Conservation (phyloP, 345 rosid species). For the Diplotaxis tenuifolia region DNA sequence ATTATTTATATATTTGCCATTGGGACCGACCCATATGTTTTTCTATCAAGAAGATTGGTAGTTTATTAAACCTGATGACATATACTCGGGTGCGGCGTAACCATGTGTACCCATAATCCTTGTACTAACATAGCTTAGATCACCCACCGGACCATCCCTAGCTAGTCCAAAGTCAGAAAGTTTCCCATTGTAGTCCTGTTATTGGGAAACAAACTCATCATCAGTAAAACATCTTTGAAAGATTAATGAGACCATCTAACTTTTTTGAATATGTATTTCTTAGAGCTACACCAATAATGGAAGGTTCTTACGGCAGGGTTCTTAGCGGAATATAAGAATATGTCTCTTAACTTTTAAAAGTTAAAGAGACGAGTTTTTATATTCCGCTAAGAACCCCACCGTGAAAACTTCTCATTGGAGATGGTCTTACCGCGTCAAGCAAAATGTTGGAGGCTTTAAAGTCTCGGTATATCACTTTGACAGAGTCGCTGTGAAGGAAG, state of each 20-base stretch:
- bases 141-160: conserved; percentile 89
- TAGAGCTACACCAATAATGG: too few relatives aligned
- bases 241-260: background rate
- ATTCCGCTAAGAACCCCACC: too few relatives aligned
- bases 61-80: conserved; percentile 59
- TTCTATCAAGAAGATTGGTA: background rate
- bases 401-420: too few relatives aligned
- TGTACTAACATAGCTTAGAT: conserved; percentile 80
- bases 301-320: too few relatives aligned
- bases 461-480: conserved; percentile 88
- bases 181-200: conserved; percentile 70
- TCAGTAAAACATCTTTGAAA: background rate
- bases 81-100: conserved; percentile 41
- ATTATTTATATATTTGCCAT: too few relatives aligned
- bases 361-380: too few relatives aligned
- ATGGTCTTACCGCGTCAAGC: conserved; percentile 77
- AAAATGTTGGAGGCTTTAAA: conserved; percentile 82
- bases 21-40: background rate
- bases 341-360: too few relatives aligned
- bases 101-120: conserved; percentile 95
- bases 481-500: conserved; percentile 81
- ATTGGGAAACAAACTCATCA: conserved; percentile 16
- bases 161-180: conserved; percentile 96
- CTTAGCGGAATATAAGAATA: too few relatives aligned
- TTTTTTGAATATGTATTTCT: background rate